Evolutionary conservation across 371 early-diverging fungal species (phyloP).

Genomic region (Mucor circinelloides): DNA sequence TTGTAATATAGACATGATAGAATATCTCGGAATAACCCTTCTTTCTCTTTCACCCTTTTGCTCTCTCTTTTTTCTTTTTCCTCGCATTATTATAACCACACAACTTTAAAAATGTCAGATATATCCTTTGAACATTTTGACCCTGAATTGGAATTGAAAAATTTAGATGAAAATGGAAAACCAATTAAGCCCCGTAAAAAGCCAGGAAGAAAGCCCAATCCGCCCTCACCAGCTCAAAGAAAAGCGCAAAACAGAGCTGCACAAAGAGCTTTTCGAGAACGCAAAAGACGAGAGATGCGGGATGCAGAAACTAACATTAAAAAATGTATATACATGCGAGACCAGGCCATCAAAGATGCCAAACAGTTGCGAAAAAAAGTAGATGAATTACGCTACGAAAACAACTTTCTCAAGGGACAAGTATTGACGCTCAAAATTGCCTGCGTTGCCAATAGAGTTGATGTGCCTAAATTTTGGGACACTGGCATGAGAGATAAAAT

Average conservation of each 20-base stretch:
- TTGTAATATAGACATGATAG: neutral
- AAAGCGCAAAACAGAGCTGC: slow-evolving; percentile 79
- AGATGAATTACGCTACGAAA: slow-evolving; percentile 35
- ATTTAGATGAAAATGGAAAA: slow-evolving; percentile 37
- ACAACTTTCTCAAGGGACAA: slow-evolving; percentile 36
- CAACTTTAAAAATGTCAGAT: slow-evolving; percentile 14
- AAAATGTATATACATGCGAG: slow-evolving; percentile 31
- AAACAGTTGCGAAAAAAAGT: slow-evolving; percentile 20
- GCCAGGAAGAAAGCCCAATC: slow-evolving; percentile 51
- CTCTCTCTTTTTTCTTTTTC: neutral
- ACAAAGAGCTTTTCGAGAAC: slow-evolving; percentile 76
- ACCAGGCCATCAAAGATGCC: slow-evolving; percentile 34
- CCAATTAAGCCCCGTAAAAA: slow-evolving; percentile 47
- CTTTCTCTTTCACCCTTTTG: neutral
- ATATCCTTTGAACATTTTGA: slow-evolving; percentile 50
- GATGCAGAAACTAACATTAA: slow-evolving; percentile 62
- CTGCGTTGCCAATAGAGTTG: slow-evolving; percentile 37
- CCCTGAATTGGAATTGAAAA: slow-evolving; percentile 42
- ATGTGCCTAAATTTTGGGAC: slow-evolving; percentile 44
- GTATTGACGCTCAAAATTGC: slow-evolving; percentile 35
- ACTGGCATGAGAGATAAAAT: slow-evolving; percentile 31
- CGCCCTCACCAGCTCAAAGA: slow-evolving; percentile 58
- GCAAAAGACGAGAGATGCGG: slow-evolving; percentile 74
- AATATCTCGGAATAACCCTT: neutral
- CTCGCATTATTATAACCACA: neutral